These are phyloP conservation scores for Helminthosporium solani DNA, from an alignment of 2,329 filamentous ascomycete species.

Conservation along the genomic window DNA sequence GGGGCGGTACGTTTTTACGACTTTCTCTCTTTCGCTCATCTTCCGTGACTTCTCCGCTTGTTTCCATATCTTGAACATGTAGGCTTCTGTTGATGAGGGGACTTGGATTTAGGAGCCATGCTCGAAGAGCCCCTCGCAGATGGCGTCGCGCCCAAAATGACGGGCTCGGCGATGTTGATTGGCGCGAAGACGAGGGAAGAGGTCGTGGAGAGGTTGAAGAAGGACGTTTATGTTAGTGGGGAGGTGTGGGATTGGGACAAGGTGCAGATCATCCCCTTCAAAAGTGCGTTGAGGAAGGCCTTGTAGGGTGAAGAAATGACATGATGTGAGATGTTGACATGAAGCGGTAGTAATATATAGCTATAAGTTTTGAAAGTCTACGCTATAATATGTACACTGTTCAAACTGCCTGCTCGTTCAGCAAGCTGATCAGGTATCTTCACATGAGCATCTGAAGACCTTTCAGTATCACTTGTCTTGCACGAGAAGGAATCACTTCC, in stretches of 20 bases:
- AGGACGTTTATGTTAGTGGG: slow-evolving; percentile 69
- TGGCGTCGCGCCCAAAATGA: slow-evolving; percentile 67
- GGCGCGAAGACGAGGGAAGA: slow-evolving; percentile 69
- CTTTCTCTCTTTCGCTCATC: not conserved
- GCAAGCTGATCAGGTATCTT: no score
- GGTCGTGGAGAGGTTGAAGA: slow-evolving; percentile 63
- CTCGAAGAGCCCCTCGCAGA: slow-evolving; percentile 52
- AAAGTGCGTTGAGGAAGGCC: slow-evolving; percentile 48
- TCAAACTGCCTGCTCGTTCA: no score
- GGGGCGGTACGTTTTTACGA: slow-evolving; percentile 32
- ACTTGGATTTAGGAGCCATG: slow-evolving; percentile 31
- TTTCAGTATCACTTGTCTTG: no score
- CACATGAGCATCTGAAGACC: no score
- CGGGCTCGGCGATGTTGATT: slow-evolving; percentile 70
- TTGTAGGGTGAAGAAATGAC: slow-evolving; percentile 25
- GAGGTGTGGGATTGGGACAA: slow-evolving; percentile 74
- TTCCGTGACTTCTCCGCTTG: not conserved
- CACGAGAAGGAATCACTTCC: no score
- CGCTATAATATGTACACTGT: no score
- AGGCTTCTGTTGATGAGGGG: not conserved
- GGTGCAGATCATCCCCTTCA: slow-evolving; percentile 52
- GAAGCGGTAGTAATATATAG: no score
- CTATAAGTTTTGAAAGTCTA: no score
- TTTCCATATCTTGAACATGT: not conserved
- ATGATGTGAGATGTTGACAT: no score